phyloP scores from a whole-genome alignment of 345 rosid species.

The Laguncularia racemosa region DNA sequence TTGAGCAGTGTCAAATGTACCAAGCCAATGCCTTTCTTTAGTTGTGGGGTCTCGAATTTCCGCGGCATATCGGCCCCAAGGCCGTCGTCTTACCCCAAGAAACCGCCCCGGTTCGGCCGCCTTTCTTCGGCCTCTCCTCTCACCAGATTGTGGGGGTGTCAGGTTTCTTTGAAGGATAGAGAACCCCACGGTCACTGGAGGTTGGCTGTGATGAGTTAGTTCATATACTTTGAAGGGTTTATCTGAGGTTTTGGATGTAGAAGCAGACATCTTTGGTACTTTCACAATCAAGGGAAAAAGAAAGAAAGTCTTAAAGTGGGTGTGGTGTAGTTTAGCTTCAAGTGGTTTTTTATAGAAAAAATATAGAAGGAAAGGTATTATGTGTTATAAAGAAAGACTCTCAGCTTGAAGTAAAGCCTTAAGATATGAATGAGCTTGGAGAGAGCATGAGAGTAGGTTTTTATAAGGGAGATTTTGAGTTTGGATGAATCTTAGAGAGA shows the following conservation, averaged over 20 bases:
- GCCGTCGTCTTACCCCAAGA: conserved; percentile 85
- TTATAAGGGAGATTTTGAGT: no score
- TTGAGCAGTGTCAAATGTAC: conserved; percentile 95
- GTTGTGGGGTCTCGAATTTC: conserved; percentile 95
- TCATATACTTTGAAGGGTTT: conserved; percentile 22
- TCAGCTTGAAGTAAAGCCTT: no score
- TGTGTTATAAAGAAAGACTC: no score
- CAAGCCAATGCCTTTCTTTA: conserved; percentile 98
- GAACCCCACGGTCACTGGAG: conserved; percentile 29
- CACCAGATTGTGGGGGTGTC: conserved; percentile 38
- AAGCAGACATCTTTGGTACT: neutral
- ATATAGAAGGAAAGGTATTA: no score
- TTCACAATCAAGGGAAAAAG: neutral
- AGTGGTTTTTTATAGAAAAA: no score
- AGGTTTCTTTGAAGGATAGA: conserved; percentile 44
- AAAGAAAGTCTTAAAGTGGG: neutral
- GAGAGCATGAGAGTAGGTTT: no score
- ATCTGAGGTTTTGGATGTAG: conserved; percentile 22
- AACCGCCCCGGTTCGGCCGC: conserved; percentile 79
- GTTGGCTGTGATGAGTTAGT: conserved; percentile 19
- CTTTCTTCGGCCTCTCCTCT: conserved; percentile 75
- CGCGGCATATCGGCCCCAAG: conserved; percentile 98
- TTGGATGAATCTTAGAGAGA: no score
- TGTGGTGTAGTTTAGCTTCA: neutral
- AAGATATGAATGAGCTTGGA: no score